Evolutionary conservation across 2,329 filamentous ascomycete genomes (phyloP).

Genomic region (Phialocephala subalpina): DNA sequence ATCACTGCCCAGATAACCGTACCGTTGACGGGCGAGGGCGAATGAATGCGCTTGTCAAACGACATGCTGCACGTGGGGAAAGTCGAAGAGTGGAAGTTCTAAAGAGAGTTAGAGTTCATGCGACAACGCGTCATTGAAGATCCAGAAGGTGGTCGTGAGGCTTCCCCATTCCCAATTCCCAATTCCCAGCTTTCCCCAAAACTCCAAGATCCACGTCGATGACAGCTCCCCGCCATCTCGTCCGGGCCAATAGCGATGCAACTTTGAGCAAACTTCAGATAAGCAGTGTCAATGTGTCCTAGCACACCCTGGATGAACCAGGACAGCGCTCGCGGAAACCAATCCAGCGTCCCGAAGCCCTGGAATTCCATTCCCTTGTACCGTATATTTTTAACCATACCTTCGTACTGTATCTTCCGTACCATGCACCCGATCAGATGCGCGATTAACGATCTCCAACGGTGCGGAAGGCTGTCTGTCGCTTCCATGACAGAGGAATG

Average conservation of each 20-base stretch:
- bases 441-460: constrained; percentile 10
- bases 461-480: neutral
- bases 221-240: constrained; percentile 5
- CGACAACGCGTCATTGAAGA: constrained; percentile 1
- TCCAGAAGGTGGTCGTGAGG: neutral
- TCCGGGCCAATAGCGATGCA: neutral
- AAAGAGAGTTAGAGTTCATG: neutral
- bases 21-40: neutral
- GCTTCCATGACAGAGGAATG: neutral
- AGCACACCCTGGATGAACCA: neutral
- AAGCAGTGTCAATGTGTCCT: neutral
- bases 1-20: neutral
- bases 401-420: no score
- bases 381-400: constrained; percentile 4
- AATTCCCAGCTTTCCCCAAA: neutral
- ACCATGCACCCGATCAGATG: no score
- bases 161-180: neutral
- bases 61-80: constrained; percentile 9
- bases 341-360: constrained; percentile 1
- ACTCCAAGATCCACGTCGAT: neutral
- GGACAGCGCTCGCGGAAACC: neutral
- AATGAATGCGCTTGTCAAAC: constrained; percentile 3
- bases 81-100: neutral
- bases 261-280: neutral
- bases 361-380: neutral